phyloP scores from a whole-genome alignment of 805 yeast genomes.

The Lipomyces spencermartinsiae region DNA sequence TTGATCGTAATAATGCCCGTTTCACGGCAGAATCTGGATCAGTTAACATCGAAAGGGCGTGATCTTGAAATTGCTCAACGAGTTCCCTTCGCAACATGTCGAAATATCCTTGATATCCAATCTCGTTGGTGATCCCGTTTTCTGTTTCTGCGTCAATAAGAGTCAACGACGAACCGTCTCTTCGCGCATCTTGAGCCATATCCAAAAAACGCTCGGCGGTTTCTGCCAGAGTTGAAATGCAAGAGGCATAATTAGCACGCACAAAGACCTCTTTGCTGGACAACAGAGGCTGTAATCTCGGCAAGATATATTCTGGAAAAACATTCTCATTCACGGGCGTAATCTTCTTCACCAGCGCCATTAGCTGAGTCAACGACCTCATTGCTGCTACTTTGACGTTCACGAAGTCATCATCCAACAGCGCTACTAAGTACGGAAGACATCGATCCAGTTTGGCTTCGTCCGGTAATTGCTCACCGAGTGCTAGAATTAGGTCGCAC shows the following conservation, averaged over 20 bases:
- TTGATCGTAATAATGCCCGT: slow-evolving; percentile 69
- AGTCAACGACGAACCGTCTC: slow-evolving; percentile 38
- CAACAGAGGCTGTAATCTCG: slow-evolving; percentile 61
- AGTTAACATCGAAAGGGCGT: slow-evolving; percentile 69
- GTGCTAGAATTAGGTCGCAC: slow-evolving; percentile 74
- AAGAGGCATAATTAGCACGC: slow-evolving; percentile 71
- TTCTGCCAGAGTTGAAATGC: slow-evolving; percentile 74
- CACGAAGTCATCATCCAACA: slow-evolving; percentile 70
- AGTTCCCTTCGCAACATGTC: slow-evolving; percentile 53
- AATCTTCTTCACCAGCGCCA: slow-evolving; percentile 65
- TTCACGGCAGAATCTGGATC: slow-evolving; percentile 72
- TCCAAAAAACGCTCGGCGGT: slow-evolving; percentile 69
- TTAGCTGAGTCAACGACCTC: slow-evolving; percentile 67
- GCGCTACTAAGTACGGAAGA: slow-evolving; percentile 76
- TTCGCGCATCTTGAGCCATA: slow-evolving; percentile 54
- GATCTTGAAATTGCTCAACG: slow-evolving; percentile 64
- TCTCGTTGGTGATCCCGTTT: slow-evolving; percentile 45
- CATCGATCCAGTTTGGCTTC: slow-evolving; percentile 85
- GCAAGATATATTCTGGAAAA: slow-evolving; percentile 82
- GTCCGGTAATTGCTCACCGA: slow-evolving; percentile 78
- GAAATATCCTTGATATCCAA: slow-evolving; percentile 38
- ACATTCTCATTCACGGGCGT: slow-evolving; percentile 77
- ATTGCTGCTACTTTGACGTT: slow-evolving; percentile 73
- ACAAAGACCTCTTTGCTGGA: slow-evolving; percentile 54
- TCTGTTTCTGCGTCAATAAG: slow-evolving; percentile 55